These are phyloP conservation scores for Pseudozyma sp. DNA, from an alignment of 1,284 basidiomycete species.

Conservation along the genomic window DNA sequence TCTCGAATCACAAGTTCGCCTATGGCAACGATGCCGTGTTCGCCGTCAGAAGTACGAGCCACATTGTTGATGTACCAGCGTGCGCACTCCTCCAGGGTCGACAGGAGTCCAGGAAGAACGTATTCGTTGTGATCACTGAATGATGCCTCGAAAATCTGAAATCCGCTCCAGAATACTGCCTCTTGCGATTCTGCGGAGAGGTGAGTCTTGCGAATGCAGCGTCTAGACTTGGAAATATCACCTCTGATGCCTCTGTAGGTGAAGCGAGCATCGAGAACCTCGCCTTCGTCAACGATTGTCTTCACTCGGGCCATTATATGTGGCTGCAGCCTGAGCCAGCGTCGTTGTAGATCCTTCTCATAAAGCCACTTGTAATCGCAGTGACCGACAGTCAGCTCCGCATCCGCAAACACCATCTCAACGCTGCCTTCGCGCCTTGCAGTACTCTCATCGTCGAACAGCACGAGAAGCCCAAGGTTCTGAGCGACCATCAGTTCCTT, in stretches of 20 bases:
- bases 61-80: slow-evolving; percentile 14
- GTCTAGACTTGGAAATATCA: neutral
- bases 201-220: slow-evolving; percentile 11
- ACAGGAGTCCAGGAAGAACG: slow-evolving; percentile 9
- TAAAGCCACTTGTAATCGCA: slow-evolving; percentile 2
- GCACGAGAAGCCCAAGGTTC: slow-evolving; percentile 4
- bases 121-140: neutral
- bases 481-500: neutral
- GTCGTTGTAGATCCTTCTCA: neutral
- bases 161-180: slow-evolving; percentile 6
- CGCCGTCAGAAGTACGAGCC: neutral
- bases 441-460: neutral
- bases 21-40: neutral
- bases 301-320: slow-evolving; percentile 9
- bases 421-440: neutral
- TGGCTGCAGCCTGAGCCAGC: slow-evolving; percentile 19
- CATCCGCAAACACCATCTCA: neutral
- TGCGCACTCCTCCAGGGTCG: slow-evolving; percentile 18
- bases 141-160: neutral
- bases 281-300: slow-evolving; percentile 14
- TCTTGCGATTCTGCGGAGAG: slow-evolving; percentile 3
- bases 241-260: slow-evolving; percentile 21
- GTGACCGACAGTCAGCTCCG: neutral
- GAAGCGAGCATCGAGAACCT: slow-evolving; percentile 19
- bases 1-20: slow-evolving; percentile 4